Evolutionary conservation across 2,329 filamentous ascomycete genomes (phyloP), one percentile per base, ranked within the genome.

Genomic region (Aspergillus quadrilineatus): DNA sequence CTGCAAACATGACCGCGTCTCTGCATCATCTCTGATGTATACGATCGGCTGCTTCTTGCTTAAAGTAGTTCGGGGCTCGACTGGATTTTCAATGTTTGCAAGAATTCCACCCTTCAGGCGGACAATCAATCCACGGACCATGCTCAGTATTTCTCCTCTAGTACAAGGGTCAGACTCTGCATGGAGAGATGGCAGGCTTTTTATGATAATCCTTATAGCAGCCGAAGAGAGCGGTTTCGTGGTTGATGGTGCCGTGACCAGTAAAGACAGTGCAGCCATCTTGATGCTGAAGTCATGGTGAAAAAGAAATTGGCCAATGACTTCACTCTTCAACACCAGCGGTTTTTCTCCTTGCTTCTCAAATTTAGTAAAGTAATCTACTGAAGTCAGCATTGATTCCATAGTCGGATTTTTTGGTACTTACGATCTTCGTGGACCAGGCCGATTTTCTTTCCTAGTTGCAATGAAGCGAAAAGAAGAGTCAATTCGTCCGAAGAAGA

Each of bases 111-210:
- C 86, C 62, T 88, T 82, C 4, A 96, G 77, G 43, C 92, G 86
- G 65, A 89, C 87, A 57, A 92, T 84, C 70, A 97, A 85, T 64
- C 87, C 86, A 59, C 90, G 87, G 2, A 88, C 85, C 60, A 89
- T 83, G 26, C 86, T 85, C 28, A 93, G 80, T 1, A 95, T 80
- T 63, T 96, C 90, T 56, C 92, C 88, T 55, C 94, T 85, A 62
- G 92, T 89, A 65, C 93, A 91, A 5, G 93, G 87, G 69, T 97
- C 92, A 0, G 89, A 86, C 60, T 97, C 92, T 3, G 90, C 85
- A 68, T 95, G 88, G 61, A 93, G 85, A 14, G 87, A 82, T 1
- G 83, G 80, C 3, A 97, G 75, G 57, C 90, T 85, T 34, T 77
- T 79, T 52, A 80, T 80, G 2, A 97, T 76, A 10, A 88, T 80